phyloP scores from a whole-genome alignment of 805 yeast species.

The Tetrapisispora namnaoensis region DNA sequence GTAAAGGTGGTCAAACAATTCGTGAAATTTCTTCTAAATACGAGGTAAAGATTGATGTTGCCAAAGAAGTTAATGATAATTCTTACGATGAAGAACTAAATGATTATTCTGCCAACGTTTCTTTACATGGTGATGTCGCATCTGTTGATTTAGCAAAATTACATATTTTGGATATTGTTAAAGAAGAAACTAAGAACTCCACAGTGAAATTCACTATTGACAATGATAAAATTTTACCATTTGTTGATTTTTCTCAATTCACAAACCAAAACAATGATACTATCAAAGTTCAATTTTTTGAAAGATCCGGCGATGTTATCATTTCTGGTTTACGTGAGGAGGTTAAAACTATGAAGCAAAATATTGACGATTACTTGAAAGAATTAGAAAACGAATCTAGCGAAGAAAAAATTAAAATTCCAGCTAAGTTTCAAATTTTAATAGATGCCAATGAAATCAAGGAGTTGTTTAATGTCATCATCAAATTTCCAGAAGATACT shows the following conservation, averaged over 20 bases:
- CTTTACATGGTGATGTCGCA: conserved; percentile 75
- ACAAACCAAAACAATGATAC: conserved; percentile 12
- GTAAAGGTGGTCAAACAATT: conserved; percentile 74
- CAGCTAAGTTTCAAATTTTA: conserved; percentile 59
- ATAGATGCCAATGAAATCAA: conserved; percentile 48
- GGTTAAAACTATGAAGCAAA: conserved; percentile 46
- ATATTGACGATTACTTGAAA: conserved; percentile 39
- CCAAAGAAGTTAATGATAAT: conserved; percentile 26
- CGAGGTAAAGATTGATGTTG: conserved; percentile 57
- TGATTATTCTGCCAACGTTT: conserved; percentile 50
- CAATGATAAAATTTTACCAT: conserved; percentile 27
- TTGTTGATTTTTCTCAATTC: conserved; percentile 20
- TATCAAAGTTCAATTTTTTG: conserved; percentile 16
- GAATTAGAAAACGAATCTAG: conserved; percentile 37
- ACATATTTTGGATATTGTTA: conserved; percentile 61
- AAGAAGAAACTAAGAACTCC: conserved; percentile 57
- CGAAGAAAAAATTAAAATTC: conserved; percentile 52
- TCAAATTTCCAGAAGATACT: conserved; percentile 40
- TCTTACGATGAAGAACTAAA: conserved; percentile 47
- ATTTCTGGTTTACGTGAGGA: conserved; percentile 65
- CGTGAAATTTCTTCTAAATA: conserved; percentile 69
- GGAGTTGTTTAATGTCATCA: conserved; percentile 45
- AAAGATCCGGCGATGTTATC: conserved; percentile 33
- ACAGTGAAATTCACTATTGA: conserved; percentile 41
- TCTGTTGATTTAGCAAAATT: conserved; percentile 68